These are phyloP conservation scores for Claviceps cyperi DNA, from an alignment of 2,329 filamentous ascomycete genomes.

Conservation along the genomic window DNA sequence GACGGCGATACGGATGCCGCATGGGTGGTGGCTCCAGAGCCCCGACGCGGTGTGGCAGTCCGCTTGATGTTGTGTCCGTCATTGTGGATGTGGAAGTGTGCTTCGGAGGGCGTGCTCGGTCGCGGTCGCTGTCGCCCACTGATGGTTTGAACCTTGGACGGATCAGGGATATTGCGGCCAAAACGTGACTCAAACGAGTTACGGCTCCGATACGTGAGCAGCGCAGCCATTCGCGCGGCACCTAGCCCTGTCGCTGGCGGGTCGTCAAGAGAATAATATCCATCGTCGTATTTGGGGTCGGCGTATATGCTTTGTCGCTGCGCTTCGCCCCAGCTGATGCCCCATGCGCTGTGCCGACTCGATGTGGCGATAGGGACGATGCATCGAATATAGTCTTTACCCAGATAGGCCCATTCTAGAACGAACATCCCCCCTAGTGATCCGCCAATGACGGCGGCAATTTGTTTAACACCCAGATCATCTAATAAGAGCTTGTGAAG, in stretches of 20 bases:
- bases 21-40: slow-evolving; percentile 21
- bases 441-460: slow-evolving; percentile 68
- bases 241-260: slow-evolving; percentile 77
- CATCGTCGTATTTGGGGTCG: slow-evolving; percentile 95
- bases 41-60: slow-evolving; percentile 31
- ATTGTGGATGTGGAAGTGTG: slow-evolving; percentile 71
- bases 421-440: slow-evolving; percentile 85
- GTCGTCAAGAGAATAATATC: slow-evolving; percentile 80
- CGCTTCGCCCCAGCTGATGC: slow-evolving; percentile 81
- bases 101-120: slow-evolving; percentile 48
- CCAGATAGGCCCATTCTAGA: slow-evolving; percentile 85
- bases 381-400: slow-evolving; percentile 66
- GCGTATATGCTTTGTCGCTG: slow-evolving; percentile 91
- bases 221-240: slow-evolving; percentile 89
- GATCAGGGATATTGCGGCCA: slow-evolving; percentile 80
- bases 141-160: slow-evolving; percentile 70
- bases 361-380: slow-evolving; percentile 79
- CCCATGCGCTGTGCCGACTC: slow-evolving; percentile 74
- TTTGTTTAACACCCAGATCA: slow-evolving; percentile 62
- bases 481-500: slow-evolving; percentile 70
- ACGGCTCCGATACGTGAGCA: slow-evolving; percentile 88
- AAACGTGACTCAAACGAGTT: slow-evolving; percentile 96
- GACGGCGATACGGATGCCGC: slow-evolving; percentile 4
- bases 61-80: slow-evolving; percentile 58
- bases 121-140: slow-evolving; percentile 48